Conservation (phyloP, 2,329 filamentous ascomycete species). For the Xylaria multiplex region DNA sequence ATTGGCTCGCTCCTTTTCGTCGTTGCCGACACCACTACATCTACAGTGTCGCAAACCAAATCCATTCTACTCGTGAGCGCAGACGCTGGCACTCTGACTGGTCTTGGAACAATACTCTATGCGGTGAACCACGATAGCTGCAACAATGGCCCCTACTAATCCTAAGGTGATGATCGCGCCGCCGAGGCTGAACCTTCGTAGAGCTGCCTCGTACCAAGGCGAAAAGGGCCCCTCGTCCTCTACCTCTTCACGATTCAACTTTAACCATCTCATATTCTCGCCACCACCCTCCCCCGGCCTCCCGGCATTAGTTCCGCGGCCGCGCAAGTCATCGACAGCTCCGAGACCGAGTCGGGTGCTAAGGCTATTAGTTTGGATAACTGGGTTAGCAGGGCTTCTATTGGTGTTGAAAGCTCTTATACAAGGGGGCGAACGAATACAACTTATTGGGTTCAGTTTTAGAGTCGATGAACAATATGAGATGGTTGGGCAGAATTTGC, state of each 20-base stretch:
- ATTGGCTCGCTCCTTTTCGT: conserved; percentile 37
- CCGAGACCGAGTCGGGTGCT: conserved; percentile 67
- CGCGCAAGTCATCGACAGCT: conserved; percentile 69
- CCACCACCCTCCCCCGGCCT: conserved; percentile 77
- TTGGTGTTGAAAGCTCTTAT: conserved; percentile 58
- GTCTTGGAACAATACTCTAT: conserved; percentile 11
- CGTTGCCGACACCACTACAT: conserved; percentile 12
- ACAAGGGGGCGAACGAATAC: conserved; percentile 47
- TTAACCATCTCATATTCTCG: conserved; percentile 73
- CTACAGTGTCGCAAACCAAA: background rate
- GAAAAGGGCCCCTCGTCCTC: conserved; percentile 66
- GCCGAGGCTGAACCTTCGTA: conserved; percentile 68
- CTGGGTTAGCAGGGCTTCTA: conserved; percentile 60
- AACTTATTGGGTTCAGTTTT: conserved; percentile 53
- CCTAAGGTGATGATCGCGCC: conserved; percentile 63
- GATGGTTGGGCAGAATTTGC: conserved; percentile 70
- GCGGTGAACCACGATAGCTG: background rate
- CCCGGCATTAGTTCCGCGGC: conserved; percentile 72
- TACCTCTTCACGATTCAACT: conserved; percentile 70
- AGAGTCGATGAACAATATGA: conserved; percentile 64
- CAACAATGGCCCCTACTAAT: conserved; percentile 57
- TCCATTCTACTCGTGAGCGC: background rate
- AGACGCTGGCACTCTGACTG: background rate
- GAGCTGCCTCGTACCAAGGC: conserved; percentile 65
- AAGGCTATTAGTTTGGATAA: conserved; percentile 64